phyloP scores from a whole-genome alignment of 177 flowering plant species.

The Vitis hybrid region DNA sequence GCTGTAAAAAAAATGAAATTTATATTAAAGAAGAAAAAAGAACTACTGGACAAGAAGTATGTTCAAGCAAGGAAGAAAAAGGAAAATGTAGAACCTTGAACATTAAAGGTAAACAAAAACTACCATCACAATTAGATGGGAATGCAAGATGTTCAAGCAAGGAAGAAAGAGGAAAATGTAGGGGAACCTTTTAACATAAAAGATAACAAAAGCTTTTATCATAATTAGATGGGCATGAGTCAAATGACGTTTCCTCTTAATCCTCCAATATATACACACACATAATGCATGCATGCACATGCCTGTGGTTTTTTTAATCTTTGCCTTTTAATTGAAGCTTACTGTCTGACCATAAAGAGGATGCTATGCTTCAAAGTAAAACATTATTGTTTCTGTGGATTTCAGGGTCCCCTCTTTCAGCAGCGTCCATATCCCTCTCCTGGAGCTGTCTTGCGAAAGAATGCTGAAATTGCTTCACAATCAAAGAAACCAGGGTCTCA shows the following conservation, averaged over 20 bases:
- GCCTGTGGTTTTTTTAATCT: not conserved
- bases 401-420: slow-evolving; percentile 98
- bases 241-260: too few species aligned
- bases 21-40: too few species aligned
- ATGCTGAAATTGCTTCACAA: slow-evolving; percentile 88
- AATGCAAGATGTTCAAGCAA: not conserved
- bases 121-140: not conserved
- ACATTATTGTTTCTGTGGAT: slow-evolving; percentile 11
- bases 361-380: not conserved
- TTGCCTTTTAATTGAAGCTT: not conserved
- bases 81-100: too few species aligned
- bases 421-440: slow-evolving; percentile 99
- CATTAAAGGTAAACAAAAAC: too few species aligned
- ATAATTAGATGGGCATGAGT: too few species aligned
- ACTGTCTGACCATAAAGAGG: not conserved
- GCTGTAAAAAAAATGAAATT: too few species aligned
- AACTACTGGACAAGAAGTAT: too few species aligned
- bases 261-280: too few species aligned
- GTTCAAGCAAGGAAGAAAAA: too few species aligned
- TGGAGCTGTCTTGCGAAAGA: slow-evolving; percentile 94
- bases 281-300: not conserved
- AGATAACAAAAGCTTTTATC: too few species aligned
- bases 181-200: too few species aligned
- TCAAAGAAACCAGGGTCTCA: slow-evolving; percentile 61
- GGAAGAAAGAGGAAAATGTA: too few species aligned